These are phyloP conservation scores for Colletotrichum cordylinicola DNA, from an alignment of 2,329 filamentous ascomycete genomes.

Conservation along the genomic window DNA sequence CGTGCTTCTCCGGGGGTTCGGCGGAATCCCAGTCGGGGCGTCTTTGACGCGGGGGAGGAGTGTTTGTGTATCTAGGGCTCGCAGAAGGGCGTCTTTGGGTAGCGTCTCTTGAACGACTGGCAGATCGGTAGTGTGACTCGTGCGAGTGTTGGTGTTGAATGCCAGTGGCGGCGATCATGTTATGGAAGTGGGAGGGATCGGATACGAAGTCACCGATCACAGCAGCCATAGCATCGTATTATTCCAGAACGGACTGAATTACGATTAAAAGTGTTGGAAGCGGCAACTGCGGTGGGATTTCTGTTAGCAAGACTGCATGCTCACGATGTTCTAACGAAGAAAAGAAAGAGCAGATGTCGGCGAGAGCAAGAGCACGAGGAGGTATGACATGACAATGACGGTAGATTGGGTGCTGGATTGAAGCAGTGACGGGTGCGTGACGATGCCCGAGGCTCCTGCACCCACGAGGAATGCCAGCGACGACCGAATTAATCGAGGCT, in stretches of 20 bases:
- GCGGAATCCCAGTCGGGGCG: slow-evolving; percentile 17
- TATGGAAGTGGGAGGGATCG: slow-evolving; percentile 73
- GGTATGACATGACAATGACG: background rate
- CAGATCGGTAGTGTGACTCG: slow-evolving; percentile 47
- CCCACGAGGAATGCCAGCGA: background rate
- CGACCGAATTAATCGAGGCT: background rate
- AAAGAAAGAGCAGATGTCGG: background rate
- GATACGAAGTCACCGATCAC: slow-evolving; percentile 76
- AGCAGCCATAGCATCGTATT: slow-evolving; percentile 63
- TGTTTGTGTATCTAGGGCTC: slow-evolving; percentile 31
- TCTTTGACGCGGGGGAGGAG: slow-evolving; percentile 8
- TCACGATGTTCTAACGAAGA: background rate
- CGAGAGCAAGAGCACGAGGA: background rate
- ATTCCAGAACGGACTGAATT: slow-evolving; percentile 22
- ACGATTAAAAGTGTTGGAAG: slow-evolving; percentile 19
- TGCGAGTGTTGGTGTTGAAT: slow-evolving; percentile 52
- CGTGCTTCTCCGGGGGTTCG: slow-evolving; percentile 19
- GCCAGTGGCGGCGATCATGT: slow-evolving; percentile 65
- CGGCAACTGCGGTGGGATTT: background rate
- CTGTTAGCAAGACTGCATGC: background rate
- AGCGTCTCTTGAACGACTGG: slow-evolving; percentile 35
- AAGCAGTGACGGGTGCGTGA: background rate
- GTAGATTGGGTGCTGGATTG: background rate
- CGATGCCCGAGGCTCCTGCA: background rate
- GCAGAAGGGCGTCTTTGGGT: slow-evolving; percentile 32